These are phyloP conservation scores for Sphaceloma murrayae DNA, from an alignment of 2,329 filamentous ascomycete genomes.

Conservation along the genomic window DNA sequence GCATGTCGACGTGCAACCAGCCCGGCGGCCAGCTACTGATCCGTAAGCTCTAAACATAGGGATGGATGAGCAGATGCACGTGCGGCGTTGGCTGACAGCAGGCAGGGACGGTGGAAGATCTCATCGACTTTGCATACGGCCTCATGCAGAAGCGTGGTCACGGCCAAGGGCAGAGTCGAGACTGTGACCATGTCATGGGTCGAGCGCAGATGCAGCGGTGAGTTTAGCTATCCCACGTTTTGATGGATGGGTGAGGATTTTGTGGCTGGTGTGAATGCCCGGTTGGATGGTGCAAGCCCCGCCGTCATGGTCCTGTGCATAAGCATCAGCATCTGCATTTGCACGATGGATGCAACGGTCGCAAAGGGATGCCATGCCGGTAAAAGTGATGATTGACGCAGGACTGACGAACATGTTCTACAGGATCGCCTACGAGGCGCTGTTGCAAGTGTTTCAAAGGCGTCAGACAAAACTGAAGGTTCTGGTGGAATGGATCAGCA, in stretches of 20 bases:
- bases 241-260: neutral
- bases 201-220: constrained; percentile 54
- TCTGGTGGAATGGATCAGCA: constrained; percentile 59
- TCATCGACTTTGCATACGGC: constrained; percentile 54
- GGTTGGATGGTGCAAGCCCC: constrained; percentile 8
- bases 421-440: constrained; percentile 62
- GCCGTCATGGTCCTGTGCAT: no score
- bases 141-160: constrained; percentile 47
- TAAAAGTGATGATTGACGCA: no score
- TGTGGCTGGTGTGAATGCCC: constrained; percentile 2
- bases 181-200: constrained; percentile 51
- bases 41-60: constrained; percentile 33
- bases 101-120: constrained; percentile 54
- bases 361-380: no score
- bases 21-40: constrained; percentile 53
- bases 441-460: constrained; percentile 54
- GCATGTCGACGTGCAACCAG: constrained; percentile 48
- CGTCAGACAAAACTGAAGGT: constrained; percentile 61
- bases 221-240: constrained; percentile 25
- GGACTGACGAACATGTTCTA: constrained; percentile 12
- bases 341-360: no score
- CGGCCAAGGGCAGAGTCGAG: constrained; percentile 25
- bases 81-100: constrained; percentile 10
- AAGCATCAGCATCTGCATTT: no score
- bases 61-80: constrained; percentile 5